These are phyloP conservation scores for Yamadazyma epiphylla DNA, from an alignment of 1,139 yeast species.

Conservation along the genomic window DNA sequence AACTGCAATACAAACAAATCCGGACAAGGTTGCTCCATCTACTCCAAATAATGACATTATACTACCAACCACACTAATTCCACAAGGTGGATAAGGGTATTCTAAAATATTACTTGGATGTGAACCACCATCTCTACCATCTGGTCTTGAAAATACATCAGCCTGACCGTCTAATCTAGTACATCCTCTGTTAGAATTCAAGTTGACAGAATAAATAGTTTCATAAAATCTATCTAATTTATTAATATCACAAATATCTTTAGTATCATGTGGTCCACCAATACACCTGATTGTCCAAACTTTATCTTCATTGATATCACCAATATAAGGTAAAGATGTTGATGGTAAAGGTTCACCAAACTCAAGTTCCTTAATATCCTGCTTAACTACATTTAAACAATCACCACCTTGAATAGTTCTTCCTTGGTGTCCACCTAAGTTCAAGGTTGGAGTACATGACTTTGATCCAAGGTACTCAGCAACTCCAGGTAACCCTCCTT, in stretches of 20 bases:
- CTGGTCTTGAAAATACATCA: constrained; percentile 20
- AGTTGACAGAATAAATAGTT: constrained; percentile 22
- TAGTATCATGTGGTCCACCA: constrained; percentile 35
- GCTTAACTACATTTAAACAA: constrained; percentile 18
- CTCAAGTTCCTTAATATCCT: constrained; percentile 6
- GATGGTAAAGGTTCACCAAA: constrained; percentile 18
- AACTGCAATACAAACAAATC: constrained; percentile 28
- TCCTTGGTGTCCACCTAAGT: constrained; percentile 36
- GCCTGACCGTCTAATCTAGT: constrained; percentile 30
- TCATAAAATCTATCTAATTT: constrained; percentile 22
- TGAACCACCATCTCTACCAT: constrained; percentile 35
- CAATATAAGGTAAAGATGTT: constrained; percentile 12
- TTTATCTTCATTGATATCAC: constrained; percentile 6
- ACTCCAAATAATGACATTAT: constrained; percentile 27
- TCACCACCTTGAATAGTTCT: constrained; percentile 29
- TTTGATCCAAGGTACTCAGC: constrained; percentile 31
- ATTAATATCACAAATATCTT: constrained; percentile 24
- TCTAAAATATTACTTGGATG: constrained; percentile 34
- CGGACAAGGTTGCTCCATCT: constrained; percentile 34
- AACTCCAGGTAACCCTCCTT: constrained; percentile 33
- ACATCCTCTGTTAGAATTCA: constrained; percentile 35
- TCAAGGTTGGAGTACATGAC: constrained; percentile 28
- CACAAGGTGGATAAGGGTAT: constrained; percentile 32
- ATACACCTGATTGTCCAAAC: constrained; percentile 23
- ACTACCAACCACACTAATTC: constrained; percentile 30